phyloP scores from a whole-genome alignment of 495 filamentous ascomycete genomes.

The Daldinia loculata region DNA sequence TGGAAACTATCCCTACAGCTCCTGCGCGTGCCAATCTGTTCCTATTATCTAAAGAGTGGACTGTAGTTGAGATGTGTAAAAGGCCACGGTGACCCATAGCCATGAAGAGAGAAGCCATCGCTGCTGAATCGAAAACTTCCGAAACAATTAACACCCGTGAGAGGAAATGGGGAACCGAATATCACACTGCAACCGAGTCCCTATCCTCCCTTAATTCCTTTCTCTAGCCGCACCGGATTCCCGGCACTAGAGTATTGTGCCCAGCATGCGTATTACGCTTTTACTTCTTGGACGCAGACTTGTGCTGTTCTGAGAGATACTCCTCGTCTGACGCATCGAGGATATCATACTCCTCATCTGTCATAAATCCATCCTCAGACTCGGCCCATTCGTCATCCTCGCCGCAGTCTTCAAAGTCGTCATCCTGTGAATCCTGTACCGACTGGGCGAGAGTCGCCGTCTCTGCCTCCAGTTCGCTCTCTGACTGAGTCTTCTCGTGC shows the following conservation, averaged over 20 bases:
- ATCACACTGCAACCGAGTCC: slow-evolving; percentile 22
- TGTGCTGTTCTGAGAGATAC: slow-evolving; percentile 60
- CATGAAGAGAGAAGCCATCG: slow-evolving; percentile 16
- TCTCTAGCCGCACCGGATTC: background rate
- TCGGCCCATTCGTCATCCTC: slow-evolving; percentile 67
- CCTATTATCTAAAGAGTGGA: slow-evolving; percentile 37
- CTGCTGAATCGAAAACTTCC: slow-evolving; percentile 13
- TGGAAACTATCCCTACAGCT: slow-evolving; percentile 27
- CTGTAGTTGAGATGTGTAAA: slow-evolving; percentile 26
- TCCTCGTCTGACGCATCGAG: slow-evolving; percentile 96
- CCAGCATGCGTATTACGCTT: background rate
- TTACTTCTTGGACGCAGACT: slow-evolving; percentile 48
- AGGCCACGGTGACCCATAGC: background rate
- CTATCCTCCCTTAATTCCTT: background rate
- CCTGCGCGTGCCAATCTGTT: slow-evolving; percentile 41
- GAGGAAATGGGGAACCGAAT: slow-evolving; percentile 5
- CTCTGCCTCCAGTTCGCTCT: slow-evolving; percentile 41
- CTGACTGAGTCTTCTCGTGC: slow-evolving; percentile 62
- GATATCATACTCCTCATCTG: slow-evolving; percentile 97
- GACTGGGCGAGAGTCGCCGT: slow-evolving; percentile 44
- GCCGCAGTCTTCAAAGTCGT: slow-evolving; percentile 71
- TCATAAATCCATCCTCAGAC: slow-evolving; percentile 76
- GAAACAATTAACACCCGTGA: background rate
- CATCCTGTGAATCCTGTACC: slow-evolving; percentile 53
- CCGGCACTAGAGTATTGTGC: background rate